Percentiles rank a stretch among this genome's conserved stretches.
phyloP scores from a whole-genome alignment of 83 land plant genomes.

The Diphasiastrum complanatum region DNA sequence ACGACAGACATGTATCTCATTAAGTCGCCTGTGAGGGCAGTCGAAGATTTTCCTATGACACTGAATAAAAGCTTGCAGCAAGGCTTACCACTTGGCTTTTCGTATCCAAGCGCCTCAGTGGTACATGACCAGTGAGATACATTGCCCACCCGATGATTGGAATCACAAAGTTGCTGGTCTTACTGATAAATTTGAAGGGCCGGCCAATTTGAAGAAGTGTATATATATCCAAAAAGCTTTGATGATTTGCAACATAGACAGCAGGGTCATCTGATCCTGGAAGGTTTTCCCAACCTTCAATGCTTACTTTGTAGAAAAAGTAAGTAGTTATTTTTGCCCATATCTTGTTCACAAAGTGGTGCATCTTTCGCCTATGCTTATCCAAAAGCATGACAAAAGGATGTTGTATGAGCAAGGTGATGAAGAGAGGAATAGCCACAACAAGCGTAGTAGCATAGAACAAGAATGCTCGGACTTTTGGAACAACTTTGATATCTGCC shows the following conservation, averaged over 20 bases:
- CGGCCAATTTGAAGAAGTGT: constrained; percentile 74
- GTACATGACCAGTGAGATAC: constrained; percentile 79
- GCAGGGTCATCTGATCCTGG: constrained; percentile 68
- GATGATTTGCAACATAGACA: constrained; percentile 93
- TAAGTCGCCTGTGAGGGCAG: no score
- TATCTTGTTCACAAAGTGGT: constrained; percentile 64
- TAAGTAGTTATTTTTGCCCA: constrained; percentile 67
- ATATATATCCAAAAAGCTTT: constrained; percentile 87
- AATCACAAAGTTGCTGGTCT: constrained; percentile 68
- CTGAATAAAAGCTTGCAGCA: constrained; percentile 1
- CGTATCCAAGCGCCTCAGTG: constrained; percentile 83
- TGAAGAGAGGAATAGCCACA: constrained; percentile 54
- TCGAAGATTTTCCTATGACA: not conserved
- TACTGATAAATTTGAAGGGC: constrained; percentile 94
- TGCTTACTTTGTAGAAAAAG: constrained; percentile 55
- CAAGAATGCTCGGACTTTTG: constrained; percentile 58
- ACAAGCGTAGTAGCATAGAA: constrained; percentile 61
- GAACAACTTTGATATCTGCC: constrained; percentile 30
- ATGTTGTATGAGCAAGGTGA: constrained; percentile 64
- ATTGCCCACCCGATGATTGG: constrained; percentile 97
- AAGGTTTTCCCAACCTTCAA: constrained; percentile 78
- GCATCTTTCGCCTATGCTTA: constrained; percentile 55
- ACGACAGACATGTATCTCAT: no score
- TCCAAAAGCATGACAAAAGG: constrained; percentile 81
- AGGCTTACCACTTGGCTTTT: constrained; percentile 80